Evolutionary conservation across 345 rosid genomes (phyloP), one percentile per base, ranked within the genome.

Genomic region (Salix brachista): DNA sequence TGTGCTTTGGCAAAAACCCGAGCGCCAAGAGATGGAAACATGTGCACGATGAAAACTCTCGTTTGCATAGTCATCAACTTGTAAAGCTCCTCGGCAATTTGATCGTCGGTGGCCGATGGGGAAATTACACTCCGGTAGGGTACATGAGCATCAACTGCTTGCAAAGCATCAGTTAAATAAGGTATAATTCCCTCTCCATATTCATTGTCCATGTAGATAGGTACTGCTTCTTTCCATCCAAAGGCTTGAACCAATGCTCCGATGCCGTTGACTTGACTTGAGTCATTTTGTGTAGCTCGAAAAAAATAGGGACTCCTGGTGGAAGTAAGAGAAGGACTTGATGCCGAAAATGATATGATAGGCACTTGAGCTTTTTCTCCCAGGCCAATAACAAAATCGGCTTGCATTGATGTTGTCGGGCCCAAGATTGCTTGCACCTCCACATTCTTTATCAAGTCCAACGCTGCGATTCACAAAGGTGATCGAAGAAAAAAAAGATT

Each of bases 31-130:
- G 44, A 41, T 3, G 44, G 0, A 41, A 41, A 41, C 44, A 41
- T 41, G 44, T 41, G 44, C 44, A 41, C 44, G 0, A 90, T 1
- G 68, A 91, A 90, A n/a, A 89, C 90, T 50, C 92, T 83, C 0
- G 90, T 85, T 62, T 85, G 92, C 88, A 17, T 85, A 0, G 86
- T 85, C 90, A 71, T 91, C 65, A 90, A 68, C 69, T 74, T 88
- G 70, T 81, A 64, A 10, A 92, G 84, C 70, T 86, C 85, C n/a
- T 50, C 50, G 3, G 8, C 18, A 56, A 91, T 86, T 70, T 87
- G 82, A 28, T 87, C 85, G 67, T 85, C 85, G 1, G 74, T 78
- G 50, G 90, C 87, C 2, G 48, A 58, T 0, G 76, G 71, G 46
- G 89, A 69, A 48, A 91, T 85, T 18, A 42, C 67, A 72, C 85